phyloP scores from a whole-genome alignment of 1,284 basidiomycete genomes.

The Ustilago crameri region DNA sequence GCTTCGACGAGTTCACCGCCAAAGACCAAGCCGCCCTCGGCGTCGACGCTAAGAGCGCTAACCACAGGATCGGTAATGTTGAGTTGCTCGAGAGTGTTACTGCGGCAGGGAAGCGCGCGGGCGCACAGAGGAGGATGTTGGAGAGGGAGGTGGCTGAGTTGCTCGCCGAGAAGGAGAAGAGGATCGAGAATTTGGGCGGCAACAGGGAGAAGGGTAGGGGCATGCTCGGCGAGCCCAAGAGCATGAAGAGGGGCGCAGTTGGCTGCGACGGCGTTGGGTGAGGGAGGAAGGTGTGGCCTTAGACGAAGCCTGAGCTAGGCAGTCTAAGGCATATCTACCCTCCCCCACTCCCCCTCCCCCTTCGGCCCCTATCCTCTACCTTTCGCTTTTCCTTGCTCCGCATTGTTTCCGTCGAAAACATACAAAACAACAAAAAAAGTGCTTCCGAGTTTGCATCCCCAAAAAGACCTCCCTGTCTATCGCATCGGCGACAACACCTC shows the following conservation, averaged over 20 bases:
- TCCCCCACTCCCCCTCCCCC: neutral
- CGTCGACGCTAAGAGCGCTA: neutral
- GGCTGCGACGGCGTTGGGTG: slow-evolving; percentile 60
- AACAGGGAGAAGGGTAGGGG: slow-evolving; percentile 48
- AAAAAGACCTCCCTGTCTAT: no score
- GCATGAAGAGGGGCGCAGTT: slow-evolving; percentile 52
- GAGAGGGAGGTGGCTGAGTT: slow-evolving; percentile 54
- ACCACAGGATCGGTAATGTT: slow-evolving; percentile 27
- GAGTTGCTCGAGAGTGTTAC: slow-evolving; percentile 47
- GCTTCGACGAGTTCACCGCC: slow-evolving; percentile 31
- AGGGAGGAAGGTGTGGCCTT: slow-evolving; percentile 2
- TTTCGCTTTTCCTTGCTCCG: neutral
- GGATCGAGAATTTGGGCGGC: slow-evolving; percentile 31
- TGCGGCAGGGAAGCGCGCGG: slow-evolving; percentile 47
- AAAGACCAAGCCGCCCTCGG: slow-evolving; percentile 26
- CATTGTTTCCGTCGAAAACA: neutral
- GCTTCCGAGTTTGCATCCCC: neutral
- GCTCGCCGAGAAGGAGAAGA: slow-evolving; percentile 48
- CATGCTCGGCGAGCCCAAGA: slow-evolving; percentile 38
- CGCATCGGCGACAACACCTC: neutral
- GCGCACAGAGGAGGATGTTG: slow-evolving; percentile 47
- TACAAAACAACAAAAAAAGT: neutral
- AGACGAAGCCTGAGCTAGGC: no score
- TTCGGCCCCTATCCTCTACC: neutral
- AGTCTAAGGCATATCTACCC: no score